Evolutionary conservation across 257 asterid genomes (phyloP).

Genomic region (Catharanthus roseus): DNA sequence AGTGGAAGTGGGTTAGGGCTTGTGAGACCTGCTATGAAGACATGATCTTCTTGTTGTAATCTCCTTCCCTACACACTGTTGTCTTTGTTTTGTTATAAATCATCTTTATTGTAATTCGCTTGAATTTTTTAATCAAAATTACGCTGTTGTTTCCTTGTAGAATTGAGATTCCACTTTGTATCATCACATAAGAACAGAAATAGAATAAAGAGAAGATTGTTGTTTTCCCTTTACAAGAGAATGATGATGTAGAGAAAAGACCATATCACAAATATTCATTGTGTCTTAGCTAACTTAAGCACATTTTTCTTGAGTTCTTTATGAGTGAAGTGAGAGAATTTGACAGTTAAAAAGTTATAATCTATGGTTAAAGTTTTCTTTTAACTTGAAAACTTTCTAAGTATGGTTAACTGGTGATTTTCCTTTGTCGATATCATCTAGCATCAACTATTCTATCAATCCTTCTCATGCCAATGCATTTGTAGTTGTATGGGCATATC

Average conservation of each 20-base stretch:
- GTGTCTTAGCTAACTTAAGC: too few species aligned
- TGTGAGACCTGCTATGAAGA: slow-evolving; percentile 78
- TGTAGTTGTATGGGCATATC: background rate
- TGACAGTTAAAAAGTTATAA: background rate
- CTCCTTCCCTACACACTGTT: too few species aligned
- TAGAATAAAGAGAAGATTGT: background rate
- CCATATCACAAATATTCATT: background rate
- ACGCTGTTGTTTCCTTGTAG: too few species aligned
- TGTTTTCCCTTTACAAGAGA: background rate
- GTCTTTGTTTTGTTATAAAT: too few species aligned
- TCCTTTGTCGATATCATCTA: background rate
- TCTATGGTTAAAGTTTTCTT: background rate
- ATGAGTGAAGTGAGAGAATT: background rate
- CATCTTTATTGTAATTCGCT: too few species aligned
- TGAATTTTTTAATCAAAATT: too few species aligned
- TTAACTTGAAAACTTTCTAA: background rate
- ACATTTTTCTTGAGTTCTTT: too few species aligned
- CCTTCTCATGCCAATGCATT: slow-evolving; percentile 5
- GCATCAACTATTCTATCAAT: background rate
- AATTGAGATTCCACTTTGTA: too few species aligned
- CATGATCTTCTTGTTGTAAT: too few species aligned
- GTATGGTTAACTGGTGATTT: background rate
- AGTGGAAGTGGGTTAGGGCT: slow-evolving; percentile 96
- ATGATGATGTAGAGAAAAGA: background rate
- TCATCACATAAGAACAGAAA: background rate